Evolutionary conservation across 768 basidiomycete genomes (phyloP).

Genomic region (Leccinum barrowsii): DNA sequence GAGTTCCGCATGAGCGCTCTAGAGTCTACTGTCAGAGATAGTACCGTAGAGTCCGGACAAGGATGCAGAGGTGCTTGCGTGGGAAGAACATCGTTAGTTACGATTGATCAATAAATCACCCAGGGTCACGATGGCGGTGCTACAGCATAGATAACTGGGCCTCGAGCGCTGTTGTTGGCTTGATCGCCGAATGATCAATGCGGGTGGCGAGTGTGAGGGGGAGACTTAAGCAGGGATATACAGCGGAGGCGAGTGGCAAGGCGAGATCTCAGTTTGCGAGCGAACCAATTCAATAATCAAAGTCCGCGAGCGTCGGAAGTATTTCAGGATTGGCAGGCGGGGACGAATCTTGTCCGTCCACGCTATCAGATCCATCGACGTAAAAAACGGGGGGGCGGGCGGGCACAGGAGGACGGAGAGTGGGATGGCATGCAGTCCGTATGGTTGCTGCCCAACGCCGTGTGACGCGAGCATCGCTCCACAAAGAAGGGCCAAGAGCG

Average conservation of each 20-base stretch:
- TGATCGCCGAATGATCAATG: slow-evolving; percentile 11
- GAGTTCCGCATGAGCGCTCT: slow-evolving; percentile 4
- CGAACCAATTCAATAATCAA: slow-evolving; percentile 10
- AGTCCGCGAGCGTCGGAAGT: slow-evolving; percentile 28
- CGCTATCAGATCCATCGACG: slow-evolving; percentile 8
- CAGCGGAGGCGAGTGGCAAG: neutral
- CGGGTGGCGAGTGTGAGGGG: neutral
- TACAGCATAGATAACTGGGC: neutral
- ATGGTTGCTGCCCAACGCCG: slow-evolving; percentile 3
- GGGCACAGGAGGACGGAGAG: slow-evolving; percentile 1
- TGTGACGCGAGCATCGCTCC: slow-evolving; percentile 12
- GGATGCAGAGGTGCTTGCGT: neutral
- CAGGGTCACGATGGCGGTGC: slow-evolving; percentile 18
- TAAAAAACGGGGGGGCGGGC: slow-evolving; percentile 11
- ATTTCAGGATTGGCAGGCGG: slow-evolving; percentile 12
- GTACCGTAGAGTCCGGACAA: neutral
- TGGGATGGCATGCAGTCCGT: neutral
- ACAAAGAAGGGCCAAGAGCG: slow-evolving; percentile 9
- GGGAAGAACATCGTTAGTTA: neutral
- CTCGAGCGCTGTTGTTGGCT: slow-evolving; percentile 6
- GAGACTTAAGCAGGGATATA: neutral
- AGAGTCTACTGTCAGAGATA: neutral
- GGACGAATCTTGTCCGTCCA: slow-evolving; percentile 7
- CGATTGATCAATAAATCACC: slow-evolving; percentile 1
- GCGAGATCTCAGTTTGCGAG: neutral